Evolutionary conservation across 148 eudicot genomes (phyloP), one percentile per base, ranked within the genome.

Genomic region (Beta vulgaris): DNA sequence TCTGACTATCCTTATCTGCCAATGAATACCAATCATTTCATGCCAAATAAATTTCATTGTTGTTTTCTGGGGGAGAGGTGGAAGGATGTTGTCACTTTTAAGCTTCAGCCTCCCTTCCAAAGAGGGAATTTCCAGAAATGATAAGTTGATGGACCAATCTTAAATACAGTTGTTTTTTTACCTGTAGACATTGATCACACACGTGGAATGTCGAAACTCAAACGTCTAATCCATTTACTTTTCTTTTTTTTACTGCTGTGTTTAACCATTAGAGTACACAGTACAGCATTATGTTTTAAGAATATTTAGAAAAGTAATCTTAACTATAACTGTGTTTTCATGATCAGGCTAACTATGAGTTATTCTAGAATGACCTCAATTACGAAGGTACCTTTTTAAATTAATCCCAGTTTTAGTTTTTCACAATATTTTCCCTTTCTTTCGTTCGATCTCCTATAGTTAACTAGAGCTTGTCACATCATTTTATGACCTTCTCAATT

Each of bases 201-300:
- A 73, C 28, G 68, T 73, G 66, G 36, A 40, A 60, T 42, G 62
- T 71, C 34, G 15, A 53, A n/a, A n/a, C n/a, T n/a, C n/a, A n/a
- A n/a, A 71, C 18, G 21, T 73, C 76, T 26, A 60, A 4, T 73
- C 40, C 15, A 31, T 35, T 72, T 73, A 58, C 48, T 31, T 57
- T 21, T 61, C 4, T 29, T 42, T 26, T 51, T 16, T 65, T 25
- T 48, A 12, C n/a, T n/a, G n/a, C n/a, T n/a, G n/a, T n/a, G n/a
- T n/a, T n/a, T n/a, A n/a, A n/a, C n/a, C n/a, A n/a, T n/a, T n/a
- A n/a, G n/a, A n/a, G n/a, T n/a, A n/a, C n/a, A n/a, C n/a, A n/a
- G n/a, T n/a, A n/a, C n/a, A n/a, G n/a, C n/a, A n/a, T n/a, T n/a
- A n/a, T n/a, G n/a, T n/a, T n/a, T n/a, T n/a, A n/a, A n/a, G n/a